Evolutionary conservation across 2,329 filamentous ascomycete genomes (phyloP), one percentile per base, ranked within the genome.

Genomic region (Dichotomopilus funicola): DNA sequence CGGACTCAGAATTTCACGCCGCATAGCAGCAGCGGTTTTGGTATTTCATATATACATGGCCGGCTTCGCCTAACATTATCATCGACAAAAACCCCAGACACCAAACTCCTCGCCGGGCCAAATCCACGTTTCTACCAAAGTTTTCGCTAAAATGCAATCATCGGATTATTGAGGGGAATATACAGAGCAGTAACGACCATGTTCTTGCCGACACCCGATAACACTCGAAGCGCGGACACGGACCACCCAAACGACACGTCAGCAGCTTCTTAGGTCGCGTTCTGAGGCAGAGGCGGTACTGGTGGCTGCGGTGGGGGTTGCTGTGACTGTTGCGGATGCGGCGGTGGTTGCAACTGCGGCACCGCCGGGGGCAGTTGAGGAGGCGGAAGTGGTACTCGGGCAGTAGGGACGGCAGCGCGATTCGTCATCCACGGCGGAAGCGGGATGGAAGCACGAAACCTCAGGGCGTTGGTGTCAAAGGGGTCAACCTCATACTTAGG

Each of bases 401-500:
- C 35, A 31, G 46, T 59, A 19, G 57, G 53, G 4, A 51, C 44
- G 11, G 31, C 34, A 36, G 53, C 54, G 9, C 57, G 51, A 33
- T 45, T 53, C 34, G 50, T 55, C 60, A 63, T 60, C 62, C 62
- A 63, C 12, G 51, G 37, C 45, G 74, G 76, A 40, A 80, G 67
- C 1, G 79, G 80, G 19, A 83, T 79, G 6, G 76, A 79, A n/a
- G 81, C 78, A 41, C 83, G 74, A 63, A 84, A 86, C 63, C 78
- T 81, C 63, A 86, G 71, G 27, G 81, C 78, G 27, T 75, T 73
- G 12, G 78, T 79, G 63, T 82, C 81, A 62, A 79, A 85, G 40
- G 86, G 88, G 67, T 96, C 90, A 56, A 91, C 79, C 54, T 86
- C 80, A 74, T 91, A 91, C 58, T 85, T 77, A 31, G 86, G 78